Base-by-base conservation (phyloP, 208 protist species). In the Trypanosoma theileri region DNA sequence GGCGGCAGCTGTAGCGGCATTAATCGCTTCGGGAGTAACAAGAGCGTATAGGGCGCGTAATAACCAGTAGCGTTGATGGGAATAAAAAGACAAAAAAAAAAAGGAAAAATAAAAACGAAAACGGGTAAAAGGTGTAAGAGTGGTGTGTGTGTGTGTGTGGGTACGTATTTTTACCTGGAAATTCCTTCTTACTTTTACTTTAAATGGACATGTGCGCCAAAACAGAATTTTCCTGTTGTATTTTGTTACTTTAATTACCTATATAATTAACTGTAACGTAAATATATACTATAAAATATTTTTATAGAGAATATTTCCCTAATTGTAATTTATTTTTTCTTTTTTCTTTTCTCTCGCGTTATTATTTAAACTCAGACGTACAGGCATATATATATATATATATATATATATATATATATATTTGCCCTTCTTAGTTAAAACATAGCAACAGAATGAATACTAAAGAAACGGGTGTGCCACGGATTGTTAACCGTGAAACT, bases 391-490 rank as follows among this genome's bases (percentile, higher is more conserved):
- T 35, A 35, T 35, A n/a, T n/a, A n/a, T n/a, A n/a, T n/a, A n/a
- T n/a, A n/a, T n/a, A n/a, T 35, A 8, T 35, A 35, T 35, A 35
- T 8, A 35, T 35, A 35, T 35, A 35, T 35, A 6, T 35, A 35
- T 1, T 8, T 8, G 1, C 1, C 28, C 28, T 1, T 35, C 28
- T 35, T 35, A 35, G 28, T 35, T 6, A 35, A 35, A 35, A 35
- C 28, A 35, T 35, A 35, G 28, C 28, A 35, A 35, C 28, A 35
- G 6, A 11, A 58, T 45, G 48, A n/a, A 19, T 66, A 50, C 22
- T 66, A 4, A 31, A 70, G 35, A 44, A 51, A 70, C 16, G 16
- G 70, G 59, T 78, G 54, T 11, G 69, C 45, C 21, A 42, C 1
- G 26, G n/a, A 26, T 59, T 45, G 6, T 42, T 35, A n/a, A 28